Evolutionary conservation across 78 protist species (phyloP).

Genomic region (Cavenderia fasciculata): DNA sequence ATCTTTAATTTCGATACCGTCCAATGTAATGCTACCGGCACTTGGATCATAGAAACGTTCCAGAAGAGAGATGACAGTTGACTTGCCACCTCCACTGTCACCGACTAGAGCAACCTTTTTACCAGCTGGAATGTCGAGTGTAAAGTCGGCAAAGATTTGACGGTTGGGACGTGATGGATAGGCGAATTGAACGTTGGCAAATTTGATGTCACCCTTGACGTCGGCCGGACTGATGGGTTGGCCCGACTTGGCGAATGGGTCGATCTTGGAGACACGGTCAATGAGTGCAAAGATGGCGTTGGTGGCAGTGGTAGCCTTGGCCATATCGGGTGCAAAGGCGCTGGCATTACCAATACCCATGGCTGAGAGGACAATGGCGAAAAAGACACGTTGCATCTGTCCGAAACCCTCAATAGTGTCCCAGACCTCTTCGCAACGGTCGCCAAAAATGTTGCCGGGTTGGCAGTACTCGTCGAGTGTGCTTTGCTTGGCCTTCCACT

Average conservation of each 20-base stretch:
- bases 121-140: constrained; percentile 84
- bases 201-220: constrained; percentile 68
- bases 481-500: constrained; percentile 19
- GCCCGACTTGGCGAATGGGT: constrained; percentile 45
- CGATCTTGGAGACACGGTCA: constrained; percentile 30
- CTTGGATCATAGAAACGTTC: constrained; percentile 81
- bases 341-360: constrained; percentile 53
- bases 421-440: constrained; percentile 3
- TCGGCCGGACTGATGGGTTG: background rate
- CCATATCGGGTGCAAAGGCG: constrained; percentile 71
- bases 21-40: constrained; percentile 83
- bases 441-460: constrained; percentile 5
- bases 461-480: background rate
- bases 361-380: constrained; percentile 61
- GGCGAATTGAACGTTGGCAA: constrained; percentile 78
- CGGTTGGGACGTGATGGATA: constrained; percentile 83
- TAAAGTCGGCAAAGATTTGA: constrained; percentile 56
- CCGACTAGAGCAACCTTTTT: constrained; percentile 95
- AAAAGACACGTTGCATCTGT: constrained; percentile 59
- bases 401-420: constrained; percentile 48
- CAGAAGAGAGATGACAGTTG: constrained; percentile 79
- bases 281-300: constrained; percentile 36
- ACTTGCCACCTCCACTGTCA: constrained; percentile 94
- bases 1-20: constrained; percentile 66
- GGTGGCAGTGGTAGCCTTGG: constrained; percentile 53